Conservation (phyloP, 352 stramenopile species). For the Thalassiosira hispida region DNA sequence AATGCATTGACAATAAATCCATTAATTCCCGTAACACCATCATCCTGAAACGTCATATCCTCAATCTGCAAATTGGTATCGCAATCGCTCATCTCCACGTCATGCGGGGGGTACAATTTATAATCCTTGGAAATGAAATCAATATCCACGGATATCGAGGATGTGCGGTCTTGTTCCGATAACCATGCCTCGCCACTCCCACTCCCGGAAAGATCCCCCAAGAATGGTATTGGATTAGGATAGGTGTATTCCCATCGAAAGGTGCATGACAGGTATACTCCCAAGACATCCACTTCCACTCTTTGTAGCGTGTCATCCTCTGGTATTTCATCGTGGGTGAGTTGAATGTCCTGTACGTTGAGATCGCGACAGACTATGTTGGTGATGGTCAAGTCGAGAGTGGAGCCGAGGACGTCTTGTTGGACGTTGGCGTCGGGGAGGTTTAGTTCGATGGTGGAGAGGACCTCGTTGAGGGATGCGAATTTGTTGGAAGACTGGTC, state of each 20-base stretch:
- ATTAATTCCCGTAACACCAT: constrained; percentile 54
- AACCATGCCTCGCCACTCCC: constrained; percentile 38
- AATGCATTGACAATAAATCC: constrained; percentile 61
- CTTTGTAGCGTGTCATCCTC: constrained; percentile 26
- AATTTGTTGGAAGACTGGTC: constrained; percentile 58
- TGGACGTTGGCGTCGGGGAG: constrained; percentile 9
- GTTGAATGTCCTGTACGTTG: constrained; percentile 52
- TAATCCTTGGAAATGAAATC: constrained; percentile 55
- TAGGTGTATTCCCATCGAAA: constrained; percentile 62
- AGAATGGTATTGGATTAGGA: too few relatives aligned
- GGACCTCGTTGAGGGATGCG: constrained; percentile 19
- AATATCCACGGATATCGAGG: constrained; percentile 31
- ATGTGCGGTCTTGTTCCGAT: constrained; percentile 25
- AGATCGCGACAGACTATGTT: constrained; percentile 62
- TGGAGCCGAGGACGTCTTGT: too few relatives aligned
- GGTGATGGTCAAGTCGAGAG: constrained; percentile 55
- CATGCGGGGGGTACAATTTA: constrained; percentile 40
- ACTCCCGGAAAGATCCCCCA: constrained; percentile 42
- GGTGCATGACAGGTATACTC: constrained; percentile 55
- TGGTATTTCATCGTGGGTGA: constrained; percentile 38
- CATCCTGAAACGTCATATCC: constrained; percentile 62
- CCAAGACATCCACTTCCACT: constrained; percentile 41
- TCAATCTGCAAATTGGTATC: constrained; percentile 45
- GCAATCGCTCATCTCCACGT: constrained; percentile 48
- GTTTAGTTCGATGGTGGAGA: constrained; percentile 4